phyloP scores from a whole-genome alignment of 768 basidiomycete genomes.

The Pholiota conissans region DNA sequence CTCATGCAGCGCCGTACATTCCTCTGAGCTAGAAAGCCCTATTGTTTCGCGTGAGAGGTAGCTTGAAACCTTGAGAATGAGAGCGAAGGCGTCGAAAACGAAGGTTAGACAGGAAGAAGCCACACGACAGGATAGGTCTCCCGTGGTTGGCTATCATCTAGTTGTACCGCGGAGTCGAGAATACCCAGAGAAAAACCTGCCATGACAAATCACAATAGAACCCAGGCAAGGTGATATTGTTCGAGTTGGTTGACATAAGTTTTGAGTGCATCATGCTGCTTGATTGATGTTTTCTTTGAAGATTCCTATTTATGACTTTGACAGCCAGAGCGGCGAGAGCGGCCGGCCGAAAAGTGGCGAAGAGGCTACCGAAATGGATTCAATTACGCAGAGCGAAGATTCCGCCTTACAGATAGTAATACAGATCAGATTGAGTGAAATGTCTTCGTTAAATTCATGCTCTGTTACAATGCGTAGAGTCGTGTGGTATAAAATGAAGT shows the following conservation, averaged over 20 bases:
- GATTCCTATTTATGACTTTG: not conserved
- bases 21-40: not conserved
- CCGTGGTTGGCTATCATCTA: not conserved
- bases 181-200: not conserved
- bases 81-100: not conserved
- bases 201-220: slow-evolving; percentile 4
- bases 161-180: not conserved
- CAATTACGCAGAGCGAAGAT: too few species aligned
- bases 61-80: not conserved
- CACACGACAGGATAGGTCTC: not conserved
- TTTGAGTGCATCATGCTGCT: not conserved
- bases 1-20: not conserved
- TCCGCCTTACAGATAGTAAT: too few species aligned
- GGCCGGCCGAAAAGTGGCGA: not conserved
- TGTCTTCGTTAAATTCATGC: not conserved
- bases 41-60: not conserved
- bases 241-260: too few species aligned
- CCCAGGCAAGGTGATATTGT: not conserved
- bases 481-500: not conserved
- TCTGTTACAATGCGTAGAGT: not conserved
- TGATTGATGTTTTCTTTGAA: not conserved
- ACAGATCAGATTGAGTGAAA: too few species aligned
- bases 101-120: not conserved
- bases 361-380: not conserved
- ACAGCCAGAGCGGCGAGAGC: not conserved